Percentiles rank a stretch among this genome's conserved stretches.
phyloP scores from a whole-genome alignment of 2,329 filamentous ascomycete species.

The Aspergillus intermedius region DNA sequence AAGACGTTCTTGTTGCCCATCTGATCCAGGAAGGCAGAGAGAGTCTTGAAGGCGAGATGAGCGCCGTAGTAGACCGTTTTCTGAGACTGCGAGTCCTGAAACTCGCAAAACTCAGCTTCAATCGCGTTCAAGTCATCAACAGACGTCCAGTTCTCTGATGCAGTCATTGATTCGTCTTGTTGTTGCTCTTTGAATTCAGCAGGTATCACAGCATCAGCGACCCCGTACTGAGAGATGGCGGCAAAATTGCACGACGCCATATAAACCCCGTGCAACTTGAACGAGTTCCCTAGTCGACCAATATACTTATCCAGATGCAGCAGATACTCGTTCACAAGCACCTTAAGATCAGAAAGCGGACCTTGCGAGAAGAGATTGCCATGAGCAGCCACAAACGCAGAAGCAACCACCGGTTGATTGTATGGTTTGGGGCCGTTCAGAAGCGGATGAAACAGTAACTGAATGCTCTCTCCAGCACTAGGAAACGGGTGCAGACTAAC shows the following conservation, averaged over 20 bases:
- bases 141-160: conserved; percentile 18
- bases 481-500: conserved; percentile 50
- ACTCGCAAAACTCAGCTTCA: conserved; percentile 9
- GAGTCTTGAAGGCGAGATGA: conserved; percentile 37
- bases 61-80: conserved; percentile 32
- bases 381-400: conserved; percentile 49
- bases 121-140: conserved; percentile 6
- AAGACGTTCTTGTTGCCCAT: conserved; percentile 47
- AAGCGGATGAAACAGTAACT: conserved; percentile 49
- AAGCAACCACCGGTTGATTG: conserved; percentile 34
- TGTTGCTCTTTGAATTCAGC: conserved; percentile 19
- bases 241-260: conserved; percentile 51
- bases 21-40: conserved; percentile 41
- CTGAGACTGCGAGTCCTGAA: conserved; percentile 10
- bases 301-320: conserved; percentile 44
- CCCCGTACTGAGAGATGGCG: conserved; percentile 51
- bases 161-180: conserved; percentile 9
- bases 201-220: conserved; percentile 26
- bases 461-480: conserved; percentile 51
- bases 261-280: conserved; percentile 50
- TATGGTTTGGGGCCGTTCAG: conserved; percentile 34
- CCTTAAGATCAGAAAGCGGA: conserved; percentile 32
- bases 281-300: conserved; percentile 41
- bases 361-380: conserved; percentile 41
- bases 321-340: conserved; percentile 36